Evolutionary conservation across 1,284 basidiomycete species (phyloP).

Genomic region (Peniophora sp.): DNA sequence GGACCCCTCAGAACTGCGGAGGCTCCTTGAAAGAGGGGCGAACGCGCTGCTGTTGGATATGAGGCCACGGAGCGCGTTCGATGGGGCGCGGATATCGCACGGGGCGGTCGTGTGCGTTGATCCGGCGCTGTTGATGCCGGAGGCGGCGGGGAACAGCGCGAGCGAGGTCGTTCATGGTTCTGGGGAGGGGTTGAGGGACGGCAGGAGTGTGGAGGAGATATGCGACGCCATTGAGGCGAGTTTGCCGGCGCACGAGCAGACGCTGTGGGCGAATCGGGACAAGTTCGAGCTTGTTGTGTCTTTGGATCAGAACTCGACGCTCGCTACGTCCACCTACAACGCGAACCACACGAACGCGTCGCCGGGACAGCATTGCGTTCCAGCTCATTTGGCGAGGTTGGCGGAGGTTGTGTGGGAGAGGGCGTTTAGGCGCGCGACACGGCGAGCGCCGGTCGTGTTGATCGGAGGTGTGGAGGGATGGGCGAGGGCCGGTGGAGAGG

Average conservation of each 20-base stretch:
- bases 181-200: conserved; percentile 1
- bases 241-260: conserved; percentile 63
- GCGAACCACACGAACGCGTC: conserved; percentile 42
- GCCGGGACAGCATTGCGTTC: conserved; percentile 7
- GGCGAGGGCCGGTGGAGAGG: conserved; percentile 57
- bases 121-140: conserved; percentile 64
- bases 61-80: conserved; percentile 70
- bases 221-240: conserved; percentile 61
- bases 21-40: conserved; percentile 50
- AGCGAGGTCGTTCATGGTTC: conserved; percentile 37
- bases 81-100: conserved; percentile 63
- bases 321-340: conserved; percentile 13
- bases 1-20: conserved; percentile 51
- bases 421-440: conserved; percentile 67
- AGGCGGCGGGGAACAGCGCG: conserved; percentile 19
- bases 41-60: conserved; percentile 81
- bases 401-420: conserved; percentile 65
- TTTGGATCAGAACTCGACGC: conserved; percentile 69
- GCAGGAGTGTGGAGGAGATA: conserved; percentile 51
- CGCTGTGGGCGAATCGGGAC: conserved; percentile 73
- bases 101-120: conserved; percentile 82
- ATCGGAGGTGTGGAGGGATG: conserved; percentile 84
- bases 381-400: conserved; percentile 51
- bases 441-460: conserved; percentile 76
- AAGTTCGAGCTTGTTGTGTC: conserved; percentile 89